Conservation (phyloP, 805 yeast species). For the Millerago galiae region DNA sequence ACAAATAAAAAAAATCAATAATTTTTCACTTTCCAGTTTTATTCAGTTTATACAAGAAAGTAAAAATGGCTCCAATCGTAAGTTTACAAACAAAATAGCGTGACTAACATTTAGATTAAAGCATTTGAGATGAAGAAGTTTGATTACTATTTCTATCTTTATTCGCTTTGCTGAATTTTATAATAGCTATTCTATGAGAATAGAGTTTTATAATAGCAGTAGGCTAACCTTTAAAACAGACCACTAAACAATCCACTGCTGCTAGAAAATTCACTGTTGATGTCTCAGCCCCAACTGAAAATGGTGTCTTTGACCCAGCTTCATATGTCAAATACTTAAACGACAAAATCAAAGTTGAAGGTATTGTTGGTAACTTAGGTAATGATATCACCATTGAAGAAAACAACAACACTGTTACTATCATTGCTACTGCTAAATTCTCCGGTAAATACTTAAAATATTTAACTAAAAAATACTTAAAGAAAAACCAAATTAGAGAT, state of each 20-base stretch:
- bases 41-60: background rate
- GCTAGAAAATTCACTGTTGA: constrained; percentile 92
- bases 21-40: background rate
- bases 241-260: constrained; percentile 74
- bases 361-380: constrained; percentile 95
- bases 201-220: constrained; percentile 45
- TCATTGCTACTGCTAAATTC: constrained; percentile 87
- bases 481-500: constrained; percentile 99
- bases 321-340: constrained; percentile 96
- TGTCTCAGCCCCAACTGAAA: constrained; percentile 94
- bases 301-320: constrained; percentile 96
- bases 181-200: constrained; percentile 13
- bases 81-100: constrained; percentile 35
- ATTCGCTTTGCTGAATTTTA: constrained; percentile 33
- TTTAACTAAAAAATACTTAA: constrained; percentile 99
- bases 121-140: constrained; percentile 19
- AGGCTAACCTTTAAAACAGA: constrained; percentile 64
- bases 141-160: constrained; percentile 16
- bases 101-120: constrained; percentile 16
- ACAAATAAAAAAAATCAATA: background rate
- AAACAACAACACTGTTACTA: constrained; percentile 84
- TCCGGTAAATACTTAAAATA: constrained; percentile 99
- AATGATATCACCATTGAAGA: constrained; percentile 86
- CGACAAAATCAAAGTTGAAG: constrained; percentile 99
- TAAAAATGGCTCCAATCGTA: constrained; percentile 89